Evolutionary conservation across 176 grass and related monocot species (phyloP), one percentile per base, ranked within the genome.

Genomic region (Triticum aestivum): DNA sequence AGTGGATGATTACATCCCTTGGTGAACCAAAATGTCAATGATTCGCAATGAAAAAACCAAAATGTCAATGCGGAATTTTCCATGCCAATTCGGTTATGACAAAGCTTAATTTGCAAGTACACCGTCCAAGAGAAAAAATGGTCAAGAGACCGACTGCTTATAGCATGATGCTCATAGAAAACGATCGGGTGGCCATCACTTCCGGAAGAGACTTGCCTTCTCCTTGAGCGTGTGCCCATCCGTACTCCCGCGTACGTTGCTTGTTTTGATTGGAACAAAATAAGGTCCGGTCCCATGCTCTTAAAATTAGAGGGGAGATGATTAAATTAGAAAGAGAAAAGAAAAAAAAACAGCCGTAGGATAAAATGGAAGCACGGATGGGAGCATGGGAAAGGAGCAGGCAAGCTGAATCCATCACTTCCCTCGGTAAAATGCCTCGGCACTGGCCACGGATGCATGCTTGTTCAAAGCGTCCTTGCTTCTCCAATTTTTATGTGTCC

Each of bases 11-110:
- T 69, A 24, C 29, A 11, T 30, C 62, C 23, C 38, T 79, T 26
- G n/a, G n/a, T 66, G 29, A 45, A 67, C 29, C 59, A 21, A 56
- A 82, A 82, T 82, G 71, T 76, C 71, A 67, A 42, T n/a, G 37
- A 56, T 56, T 20, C 52, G 52, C 17, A 56, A 56, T 56, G 52
- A 38, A 56, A 82, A 82, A 45, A 58, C 13, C 41, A 21, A 41
- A 77, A 82, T 82, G 79, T 76, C 71, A 67, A 42, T n/a, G 37
- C 4, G 64, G 52, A 70, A 83, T 78, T 78, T 88, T 67, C 80
- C 71, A 69, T 54, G 24, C 18, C 30, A 82, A 24, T 83, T 34
- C 37, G 2, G 5, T 67, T 14, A 71, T 39, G 33, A 70, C 32
- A 71, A 71, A 41, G 9, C 35, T 69, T 69, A 41, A 38, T 41